Conservation (phyloP, 495 filamentous ascomycete genomes). For the Xylaria venustula region DNA sequence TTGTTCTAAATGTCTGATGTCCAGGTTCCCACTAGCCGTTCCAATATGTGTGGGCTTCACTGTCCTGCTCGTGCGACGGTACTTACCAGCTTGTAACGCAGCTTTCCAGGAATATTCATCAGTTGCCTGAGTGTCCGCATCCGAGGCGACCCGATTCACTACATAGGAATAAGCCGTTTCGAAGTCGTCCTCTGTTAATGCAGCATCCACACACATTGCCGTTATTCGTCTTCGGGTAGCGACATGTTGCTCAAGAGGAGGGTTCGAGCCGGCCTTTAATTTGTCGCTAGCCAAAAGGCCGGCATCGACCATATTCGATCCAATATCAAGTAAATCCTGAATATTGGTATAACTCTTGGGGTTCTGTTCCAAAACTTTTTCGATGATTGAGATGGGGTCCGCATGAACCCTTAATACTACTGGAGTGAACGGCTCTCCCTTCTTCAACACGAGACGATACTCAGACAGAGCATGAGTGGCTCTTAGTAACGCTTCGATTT, state of each 20-base stretch:
- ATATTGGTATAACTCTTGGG: constrained; percentile 79
- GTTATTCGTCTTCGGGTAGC: constrained; percentile 67
- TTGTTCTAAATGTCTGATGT: constrained; percentile 70
- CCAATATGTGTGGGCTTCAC: constrained; percentile 51
- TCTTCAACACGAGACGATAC: constrained; percentile 85
- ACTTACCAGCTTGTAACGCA: constrained; percentile 82
- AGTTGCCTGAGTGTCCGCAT: constrained; percentile 28
- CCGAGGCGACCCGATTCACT: constrained; percentile 57
- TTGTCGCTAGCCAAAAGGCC: constrained; percentile 50
- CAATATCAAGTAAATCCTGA: constrained; percentile 80
- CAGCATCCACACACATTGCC: constrained; percentile 85
- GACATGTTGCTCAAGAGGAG: constrained; percentile 20
- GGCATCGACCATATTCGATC: constrained; percentile 70
- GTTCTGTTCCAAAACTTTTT: constrained; percentile 87
- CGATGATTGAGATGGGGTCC: constrained; percentile 81
- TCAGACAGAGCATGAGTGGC: constrained; percentile 86
- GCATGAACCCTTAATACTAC: constrained; percentile 82
- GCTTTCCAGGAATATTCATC: constrained; percentile 93
- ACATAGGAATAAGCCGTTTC: constrained; percentile 97
- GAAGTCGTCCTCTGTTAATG: constrained; percentile 84
- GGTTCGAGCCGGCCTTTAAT: neutral
- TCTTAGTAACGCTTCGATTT: constrained; percentile 67
- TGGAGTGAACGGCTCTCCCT: constrained; percentile 88
- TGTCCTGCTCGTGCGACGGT: constrained; percentile 54
- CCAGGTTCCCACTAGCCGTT: constrained; percentile 49